Evolutionary conservation across 352 stramenopile species (phyloP), one percentile per base, ranked within the genome.

Genomic region (Phytopythium litorale): DNA sequence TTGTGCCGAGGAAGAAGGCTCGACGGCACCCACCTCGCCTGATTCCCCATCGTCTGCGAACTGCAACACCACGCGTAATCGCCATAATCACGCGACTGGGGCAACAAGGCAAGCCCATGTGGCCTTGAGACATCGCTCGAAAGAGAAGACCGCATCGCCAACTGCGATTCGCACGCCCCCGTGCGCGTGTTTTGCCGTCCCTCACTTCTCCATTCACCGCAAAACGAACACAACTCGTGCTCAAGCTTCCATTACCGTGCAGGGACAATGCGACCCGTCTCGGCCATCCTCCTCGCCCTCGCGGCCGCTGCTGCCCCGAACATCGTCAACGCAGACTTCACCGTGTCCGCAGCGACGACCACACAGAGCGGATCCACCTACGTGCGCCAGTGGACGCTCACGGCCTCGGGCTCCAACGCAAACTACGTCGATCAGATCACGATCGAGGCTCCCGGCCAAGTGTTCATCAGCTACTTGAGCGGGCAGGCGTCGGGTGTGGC

Each of bases 301-400:
- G 52, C 52, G 13, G 35, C 50, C 12, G 21, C 30, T 8, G 30
- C 50, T 13, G 18, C n/a, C 15, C 28, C 32, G 1, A 38, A 13
- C 21, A 0, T 16, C 52, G 57, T 60, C 15, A 37, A 65, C 35
- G 63, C 66, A 7, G 54, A 67, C 7, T 75, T 72, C 49, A 60
- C 60, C 4, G 54, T 71, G 25, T 63, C 68, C 7, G 66, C 60
- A n/a, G 43, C 56, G 0, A 59, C 64, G 33, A 64, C 60, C 9
- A 52, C 65, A 35, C 62, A 56, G 37, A 67, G 56, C 35, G 56
- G 56, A 25, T 72, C 70, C n/a, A 69, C 40, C 51, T 66, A 62
- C 1, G 65, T 71, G 28, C 72, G 70, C n/a, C 56, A 76, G 32
- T 76, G 66, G 65, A 73, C 65, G 19, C 51, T 76, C 30, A 63